phyloP scores from a whole-genome alignment of 2,329 filamentous ascomycete species.

The Verticillium isaacii region DNA sequence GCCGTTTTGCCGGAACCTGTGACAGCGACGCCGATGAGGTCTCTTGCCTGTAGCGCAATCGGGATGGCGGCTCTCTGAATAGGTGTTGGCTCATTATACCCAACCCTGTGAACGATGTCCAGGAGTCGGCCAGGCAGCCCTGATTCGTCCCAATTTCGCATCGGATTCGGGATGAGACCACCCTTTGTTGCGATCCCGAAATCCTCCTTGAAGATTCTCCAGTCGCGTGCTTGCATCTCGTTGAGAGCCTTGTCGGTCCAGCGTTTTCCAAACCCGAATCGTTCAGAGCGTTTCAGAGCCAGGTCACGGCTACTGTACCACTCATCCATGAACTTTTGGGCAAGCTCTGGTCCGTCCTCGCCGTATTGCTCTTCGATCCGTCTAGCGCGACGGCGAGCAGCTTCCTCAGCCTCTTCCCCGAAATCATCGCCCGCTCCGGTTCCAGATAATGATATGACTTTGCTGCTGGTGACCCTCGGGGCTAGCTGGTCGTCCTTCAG shows the following conservation, averaged over 20 bases:
- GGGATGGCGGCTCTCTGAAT: constrained; percentile 95
- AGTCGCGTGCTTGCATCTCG: constrained; percentile 96
- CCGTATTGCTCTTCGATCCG: constrained; percentile 70
- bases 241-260: constrained; percentile 92
- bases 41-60: constrained; percentile 84
- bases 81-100: constrained; percentile 86
- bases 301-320: constrained; percentile 57
- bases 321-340: constrained; percentile 78
- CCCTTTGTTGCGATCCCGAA: constrained; percentile 96
- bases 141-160: constrained; percentile 91
- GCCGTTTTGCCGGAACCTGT: constrained; percentile 99
- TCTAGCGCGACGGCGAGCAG: constrained; percentile 55
- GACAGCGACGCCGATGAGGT: constrained; percentile 96
- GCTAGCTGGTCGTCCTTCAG: constrained; percentile 79
- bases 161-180: constrained; percentile 86
- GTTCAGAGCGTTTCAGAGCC: constrained; percentile 66
- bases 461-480: constrained; percentile 16
- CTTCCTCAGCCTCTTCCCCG: constrained; percentile 50
- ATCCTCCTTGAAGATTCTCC: constrained; percentile 99
- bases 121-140: constrained; percentile 71
- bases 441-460: constrained; percentile 29
- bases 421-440: constrained; percentile 46
- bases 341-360: constrained; percentile 71
- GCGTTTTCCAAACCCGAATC: constrained; percentile 80
- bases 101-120: constrained; percentile 76